Evolutionary conservation across 2,329 filamentous ascomycete species (phyloP), one percentile per base, ranked within the genome.

Genomic region (Tolypocladium nubicola): DNA sequence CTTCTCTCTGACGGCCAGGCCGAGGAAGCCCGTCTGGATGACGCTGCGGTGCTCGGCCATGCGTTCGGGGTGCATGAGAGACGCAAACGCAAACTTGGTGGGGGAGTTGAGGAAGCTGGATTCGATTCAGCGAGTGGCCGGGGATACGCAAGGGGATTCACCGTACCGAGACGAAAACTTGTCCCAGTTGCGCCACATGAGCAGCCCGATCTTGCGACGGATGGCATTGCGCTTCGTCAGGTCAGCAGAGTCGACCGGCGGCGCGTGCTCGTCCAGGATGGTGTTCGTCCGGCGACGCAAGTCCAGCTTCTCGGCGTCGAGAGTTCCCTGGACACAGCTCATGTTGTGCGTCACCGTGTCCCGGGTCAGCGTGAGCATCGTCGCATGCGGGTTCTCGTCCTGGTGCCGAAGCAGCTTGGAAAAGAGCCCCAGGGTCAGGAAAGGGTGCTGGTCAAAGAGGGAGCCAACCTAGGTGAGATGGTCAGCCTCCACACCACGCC

Each of bases 171-270:
- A 57, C 9, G 64, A 60, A 30, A 64, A 66, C 33, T 54, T 58
- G 33, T 66, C 62, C 66, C 65, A 67, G 52, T 63, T 63, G 1
- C 65, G 62, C 63, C 63, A 66, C 38, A 65, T 41, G 8, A 66
- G 5, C 11, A 67, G 53, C 2, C 62, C 63, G 10, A 63, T 19
- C 11, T 40, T 53, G 8, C 66, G 66, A 21, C 63, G 64, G 1
- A 52, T 40, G n/a, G 35, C 54, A 9, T 43, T 30, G 5, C 26
- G 45, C 11, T 38, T 40, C 2, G n/a, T 4, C 0, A 13, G 21
- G 1, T 57, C 43, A 9, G 37, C 49, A 6, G 7, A 33, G 2
- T 16, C 9, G 4, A 62, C n/a, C 1, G 60, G 62, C 13, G 65
- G 65, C 9, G 61, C 62, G 3, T 62, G 57, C 19, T 60, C 45